phyloP scores from a whole-genome alignment of 495 filamentous ascomycete species.

The Lichina pygmaea region DNA sequence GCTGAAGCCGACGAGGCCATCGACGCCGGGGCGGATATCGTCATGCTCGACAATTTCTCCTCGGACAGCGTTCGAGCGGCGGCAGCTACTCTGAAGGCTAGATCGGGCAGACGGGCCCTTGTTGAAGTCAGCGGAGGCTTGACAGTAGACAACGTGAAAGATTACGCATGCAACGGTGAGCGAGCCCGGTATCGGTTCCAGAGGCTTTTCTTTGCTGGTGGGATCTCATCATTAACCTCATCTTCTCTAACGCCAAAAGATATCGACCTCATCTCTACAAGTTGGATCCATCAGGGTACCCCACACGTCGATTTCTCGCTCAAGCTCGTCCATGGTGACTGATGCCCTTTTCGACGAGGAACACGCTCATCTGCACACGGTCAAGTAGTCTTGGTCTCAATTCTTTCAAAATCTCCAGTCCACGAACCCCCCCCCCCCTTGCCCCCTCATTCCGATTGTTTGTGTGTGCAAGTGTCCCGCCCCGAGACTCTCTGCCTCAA shows the following conservation, averaged over 20 bases:
- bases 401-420: too few species aligned
- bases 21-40: slow-evolving; percentile 67
- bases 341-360: slow-evolving; percentile 1
- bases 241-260: slow-evolving; percentile 19
- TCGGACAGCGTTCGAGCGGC: slow-evolving; percentile 45
- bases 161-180: slow-evolving; percentile 48
- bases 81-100: slow-evolving; percentile 42
- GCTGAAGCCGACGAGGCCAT: slow-evolving; percentile 79
- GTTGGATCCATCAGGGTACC: slow-evolving; percentile 87
- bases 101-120: slow-evolving; percentile 38
- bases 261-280: slow-evolving; percentile 85
- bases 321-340: slow-evolving; percentile 34
- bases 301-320: slow-evolving; percentile 85
- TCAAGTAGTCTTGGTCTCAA: neutral
- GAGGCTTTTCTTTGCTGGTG: neutral
- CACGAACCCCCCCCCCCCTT: too few species aligned
- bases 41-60: slow-evolving; percentile 93
- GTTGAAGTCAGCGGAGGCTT: slow-evolving; percentile 84
- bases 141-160: slow-evolving; percentile 55
- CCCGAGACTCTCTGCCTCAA: too few species aligned
- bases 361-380: neutral
- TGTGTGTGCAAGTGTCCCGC: too few species aligned
- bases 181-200: neutral
- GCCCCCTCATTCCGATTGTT: too few species aligned
- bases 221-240: neutral